Evolutionary conservation across 1,284 basidiomycete genomes (phyloP), one percentile per base, ranked within the genome.

Genomic region (Cryptococcus sp.): DNA sequence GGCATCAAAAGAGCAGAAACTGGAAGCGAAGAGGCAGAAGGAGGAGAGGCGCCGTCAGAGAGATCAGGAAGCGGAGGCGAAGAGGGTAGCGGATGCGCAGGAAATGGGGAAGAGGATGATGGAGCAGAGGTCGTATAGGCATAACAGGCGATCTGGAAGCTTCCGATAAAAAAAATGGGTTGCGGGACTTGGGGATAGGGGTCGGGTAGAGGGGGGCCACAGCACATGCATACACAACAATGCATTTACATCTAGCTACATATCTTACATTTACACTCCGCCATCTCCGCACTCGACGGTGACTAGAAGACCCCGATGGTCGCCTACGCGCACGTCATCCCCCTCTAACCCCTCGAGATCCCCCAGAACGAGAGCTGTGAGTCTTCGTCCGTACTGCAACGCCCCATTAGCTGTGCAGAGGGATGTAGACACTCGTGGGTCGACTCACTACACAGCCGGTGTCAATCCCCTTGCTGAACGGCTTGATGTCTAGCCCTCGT

Each of bases 391-490:
- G 54, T 73, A 73, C 70, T 73, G 53, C n/a, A 11, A 2, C 1
- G 52, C 15, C 18, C 6, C 24, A 21, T 50, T 20, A 40, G 36
- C n/a, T 18, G n/a, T 36, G 18, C 6, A 12, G 15, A 33, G n/a
- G n/a, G 0, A 44, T 52, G 11, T n/a, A n/a, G 11, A 24, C 6
- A 8, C 16, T 16, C 16, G 21, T 13, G 38, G 35, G 24, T 18
- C 13, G 3, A 69, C 71, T 63, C 52, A 73, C 71, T 67, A 91
- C 86, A 67, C 90, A 93, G 7, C 88, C 90, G 0, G 87, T 82
- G 71, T 94, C 91, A 39, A 92, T 72, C 1, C 90, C 91, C 58
- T 90, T 78, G 2, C 84, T 83, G 86, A 87, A 91, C 33, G 86
- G 80, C 62, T 87, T 86, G 64, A 89, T 76, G 69, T 91, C 88